Evolutionary conservation across 306 rosid genomes (phyloP).

Genomic region (Ceratonia siliqua): DNA sequence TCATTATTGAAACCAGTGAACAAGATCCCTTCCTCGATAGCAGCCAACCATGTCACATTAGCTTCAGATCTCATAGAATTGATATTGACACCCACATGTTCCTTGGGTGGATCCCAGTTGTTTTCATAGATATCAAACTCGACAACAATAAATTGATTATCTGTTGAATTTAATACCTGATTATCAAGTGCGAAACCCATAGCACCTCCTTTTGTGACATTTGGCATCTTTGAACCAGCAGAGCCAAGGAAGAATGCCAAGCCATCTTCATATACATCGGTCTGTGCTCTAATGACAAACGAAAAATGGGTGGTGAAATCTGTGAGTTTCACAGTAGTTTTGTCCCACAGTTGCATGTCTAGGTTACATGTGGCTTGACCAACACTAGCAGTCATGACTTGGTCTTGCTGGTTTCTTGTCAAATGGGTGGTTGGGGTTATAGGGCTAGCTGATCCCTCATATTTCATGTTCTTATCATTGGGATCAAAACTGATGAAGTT

Average conservation of each 20-base stretch:
- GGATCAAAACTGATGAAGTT: conserved; percentile 26
- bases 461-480: background rate
- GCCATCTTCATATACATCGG: conserved; percentile 25
- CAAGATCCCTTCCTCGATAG: conserved; percentile 29
- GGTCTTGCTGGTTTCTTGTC: background rate
- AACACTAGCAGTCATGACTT: background rate
- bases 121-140: conserved; percentile 50
- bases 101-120: background rate
- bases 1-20: conserved; percentile 30
- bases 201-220: conserved; percentile 19
- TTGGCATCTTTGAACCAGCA: background rate
- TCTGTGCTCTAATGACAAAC: conserved; percentile 35
- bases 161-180: background rate
- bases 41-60: conserved; percentile 32
- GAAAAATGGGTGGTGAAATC: conserved; percentile 51
- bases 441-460: background rate
- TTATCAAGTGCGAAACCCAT: conserved; percentile 35
- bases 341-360: conserved; percentile 47
- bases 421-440: conserved; percentile 23
- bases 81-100: conserved; percentile 53
- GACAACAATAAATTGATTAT: conserved; percentile 44
- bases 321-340: conserved; percentile 32
- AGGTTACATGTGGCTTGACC: conserved; percentile 43
- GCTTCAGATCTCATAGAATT: conserved; percentile 39
- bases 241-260: conserved; percentile 52